Base-by-base conservation (phyloP, 1,139 yeast genomes). In the Suhomyces ambrosiae region DNA sequence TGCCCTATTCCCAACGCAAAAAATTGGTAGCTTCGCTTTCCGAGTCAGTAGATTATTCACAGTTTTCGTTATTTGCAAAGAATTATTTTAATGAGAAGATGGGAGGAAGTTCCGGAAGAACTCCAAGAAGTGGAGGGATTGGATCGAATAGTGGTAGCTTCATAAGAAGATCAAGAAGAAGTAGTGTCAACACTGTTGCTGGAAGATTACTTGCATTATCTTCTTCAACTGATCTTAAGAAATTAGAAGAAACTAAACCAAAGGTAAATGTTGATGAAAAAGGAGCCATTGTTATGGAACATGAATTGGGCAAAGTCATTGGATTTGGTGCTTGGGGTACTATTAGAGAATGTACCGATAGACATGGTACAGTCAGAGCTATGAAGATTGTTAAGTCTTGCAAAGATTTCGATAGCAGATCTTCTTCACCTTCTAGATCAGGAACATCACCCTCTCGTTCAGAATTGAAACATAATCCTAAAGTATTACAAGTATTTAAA, bases 311-410 rank as follows among this genome's bases (percentile, higher is more conserved):
- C 0, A 80, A 79, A 48, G 76, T 84, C n/a, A 82, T 89, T 46
- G 96, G 96, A 1, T 79, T 78, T 54, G 97, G 97, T 7, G 95
- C 96, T 0, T 89, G 94, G 85, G 95, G 96, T 3, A 77, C 85
- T 23, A 85, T 90, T n/a, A 68, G 95, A 43, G 94, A 86, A 56
- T 87, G 94, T 45, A 54, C 52, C 30, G 64, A 58, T 22, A 37
- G 47, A 14, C 61, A 63, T 33, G 81, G 81, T 1, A 62, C 64
- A 5, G 61, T 72, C 1, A 72, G 76, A 46, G 97, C 96, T 1
- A 80, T 88, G 52, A 89, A 89, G 57, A 81, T 89, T 30, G 89
- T 89, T 22, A 75, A 77, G 42, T 67, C 71, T 19, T 66, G 75
- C 14, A 68, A 71, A 32, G 73, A 73, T 21, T 64, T 72, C 4